Evolutionary conservation across 257 asterid species (phyloP).

Genomic region (Primulina tabacum): DNA sequence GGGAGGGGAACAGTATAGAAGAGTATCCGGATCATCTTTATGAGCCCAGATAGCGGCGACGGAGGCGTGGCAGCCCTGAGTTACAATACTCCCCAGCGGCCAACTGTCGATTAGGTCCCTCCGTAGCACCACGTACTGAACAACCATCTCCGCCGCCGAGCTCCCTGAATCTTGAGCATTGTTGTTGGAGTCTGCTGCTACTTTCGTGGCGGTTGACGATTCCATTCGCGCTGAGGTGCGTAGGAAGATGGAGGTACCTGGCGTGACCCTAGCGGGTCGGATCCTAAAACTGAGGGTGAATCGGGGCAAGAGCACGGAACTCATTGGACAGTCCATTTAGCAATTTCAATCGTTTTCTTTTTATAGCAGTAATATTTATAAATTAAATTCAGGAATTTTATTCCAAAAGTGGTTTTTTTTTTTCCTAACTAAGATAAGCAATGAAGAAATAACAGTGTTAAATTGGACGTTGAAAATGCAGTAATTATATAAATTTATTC

Average conservation of each 20-base stretch:
- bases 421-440: no score
- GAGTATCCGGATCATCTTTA: constrained; percentile 71
- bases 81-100: constrained; percentile 89
- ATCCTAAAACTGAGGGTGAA: constrained; percentile 24
- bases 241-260: constrained; percentile 13
- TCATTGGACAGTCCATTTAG: constrained; percentile 32
- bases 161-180: constrained; percentile 27
- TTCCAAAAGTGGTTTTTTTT: no score
- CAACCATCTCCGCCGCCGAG: constrained; percentile 48
- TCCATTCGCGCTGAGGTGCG: constrained; percentile 46
- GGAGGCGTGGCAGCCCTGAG: constrained; percentile 98
- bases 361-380: background rate
- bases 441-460: no score
- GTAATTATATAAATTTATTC: no score
- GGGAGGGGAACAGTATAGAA: constrained; percentile 55
- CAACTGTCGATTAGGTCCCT: constrained; percentile 82
- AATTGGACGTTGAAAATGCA: no score
- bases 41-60: constrained; percentile 78
- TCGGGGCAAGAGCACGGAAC: constrained; percentile 28
- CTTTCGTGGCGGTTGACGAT: constrained; percentile 31
- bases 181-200: constrained; percentile 23
- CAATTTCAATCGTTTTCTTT: background rate
- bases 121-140: constrained; percentile 87
- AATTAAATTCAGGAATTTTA: no score
- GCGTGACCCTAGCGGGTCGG: constrained; percentile 22